Evolutionary conservation across 371 early-diverging fungal species (phyloP).

Genomic region (Gilbertella persicaria): DNA sequence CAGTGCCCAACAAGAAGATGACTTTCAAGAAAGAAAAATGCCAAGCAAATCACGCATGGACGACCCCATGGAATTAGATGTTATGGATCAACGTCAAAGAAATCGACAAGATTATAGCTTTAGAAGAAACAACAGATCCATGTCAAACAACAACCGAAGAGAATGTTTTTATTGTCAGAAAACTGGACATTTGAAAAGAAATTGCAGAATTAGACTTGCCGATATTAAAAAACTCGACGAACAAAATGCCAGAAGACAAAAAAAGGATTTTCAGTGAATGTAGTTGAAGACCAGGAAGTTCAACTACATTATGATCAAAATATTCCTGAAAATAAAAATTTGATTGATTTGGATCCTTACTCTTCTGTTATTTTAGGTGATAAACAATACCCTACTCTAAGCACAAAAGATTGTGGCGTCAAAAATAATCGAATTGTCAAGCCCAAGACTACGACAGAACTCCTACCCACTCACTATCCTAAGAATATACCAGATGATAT

Average conservation of each 20-base stretch:
- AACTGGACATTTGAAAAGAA: conserved; percentile 1
- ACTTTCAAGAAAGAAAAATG: not conserved
- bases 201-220: not conserved
- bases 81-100: not conserved
- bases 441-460: not conserved
- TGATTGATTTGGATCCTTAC: conserved; percentile 4
- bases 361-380: not conserved
- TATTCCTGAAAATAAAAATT: conserved; percentile 4
- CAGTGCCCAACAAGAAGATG: conserved; percentile 7
- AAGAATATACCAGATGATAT: not conserved
- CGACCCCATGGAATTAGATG: conserved; percentile 1
- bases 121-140: too few relatives aligned
- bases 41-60: not conserved
- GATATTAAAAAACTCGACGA: conserved; percentile 10
- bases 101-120: not conserved
- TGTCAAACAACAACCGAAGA: too few relatives aligned
- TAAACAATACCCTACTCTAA: not conserved
- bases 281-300: conserved; percentile 8
- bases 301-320: not conserved
- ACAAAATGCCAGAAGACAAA: not conserved
- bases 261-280: conserved; percentile 11
- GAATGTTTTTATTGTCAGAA: conserved; percentile 4
- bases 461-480: not conserved
- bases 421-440: not conserved
- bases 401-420: not conserved